A percentile compares a stretch with the other conserved stretches of the same genome.
Conservation (phyloP, 768 basidiomycete genomes). For the Boletus tomentosulus region DNA sequence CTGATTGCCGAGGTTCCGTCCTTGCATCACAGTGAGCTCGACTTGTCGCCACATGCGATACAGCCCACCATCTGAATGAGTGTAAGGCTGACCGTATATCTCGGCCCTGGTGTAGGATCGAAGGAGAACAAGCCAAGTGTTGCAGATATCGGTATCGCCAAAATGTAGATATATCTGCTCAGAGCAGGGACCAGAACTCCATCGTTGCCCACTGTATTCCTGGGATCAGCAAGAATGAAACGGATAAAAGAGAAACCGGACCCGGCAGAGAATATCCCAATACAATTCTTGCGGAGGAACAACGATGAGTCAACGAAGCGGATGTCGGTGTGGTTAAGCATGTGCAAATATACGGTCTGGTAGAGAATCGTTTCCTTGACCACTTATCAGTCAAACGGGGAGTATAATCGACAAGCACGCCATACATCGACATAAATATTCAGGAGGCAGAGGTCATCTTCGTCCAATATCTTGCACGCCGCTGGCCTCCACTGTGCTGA, state of each 20-base stretch:
- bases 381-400: constrained; percentile 9
- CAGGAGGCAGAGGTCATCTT: constrained; percentile 61
- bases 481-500: constrained; percentile 70
- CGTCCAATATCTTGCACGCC: constrained; percentile 65
- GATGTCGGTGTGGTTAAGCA: constrained; percentile 76
- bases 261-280: constrained; percentile 66
- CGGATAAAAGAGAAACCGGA: constrained; percentile 28
- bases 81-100: constrained; percentile 61
- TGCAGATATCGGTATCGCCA: constrained; percentile 53
- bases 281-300: constrained; percentile 71
- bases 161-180: constrained; percentile 79
- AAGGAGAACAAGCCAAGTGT: constrained; percentile 76
- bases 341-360: constrained; percentile 69
- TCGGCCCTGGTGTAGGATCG: constrained; percentile 80
- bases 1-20: constrained; percentile 61
- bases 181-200: constrained; percentile 45
- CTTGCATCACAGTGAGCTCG: constrained; percentile 68
- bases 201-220: constrained; percentile 51
- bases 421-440: constrained; percentile 75
- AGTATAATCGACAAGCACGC: background rate
- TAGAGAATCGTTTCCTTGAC: constrained; percentile 66
- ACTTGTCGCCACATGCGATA: constrained; percentile 89
- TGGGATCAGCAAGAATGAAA: constrained; percentile 6
- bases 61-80: constrained; percentile 61
- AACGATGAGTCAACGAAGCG: constrained; percentile 71